These are phyloP conservation scores for Bipolaris victoriae DNA, from an alignment of 2,329 filamentous ascomycete species.

Conservation along the genomic window DNA sequence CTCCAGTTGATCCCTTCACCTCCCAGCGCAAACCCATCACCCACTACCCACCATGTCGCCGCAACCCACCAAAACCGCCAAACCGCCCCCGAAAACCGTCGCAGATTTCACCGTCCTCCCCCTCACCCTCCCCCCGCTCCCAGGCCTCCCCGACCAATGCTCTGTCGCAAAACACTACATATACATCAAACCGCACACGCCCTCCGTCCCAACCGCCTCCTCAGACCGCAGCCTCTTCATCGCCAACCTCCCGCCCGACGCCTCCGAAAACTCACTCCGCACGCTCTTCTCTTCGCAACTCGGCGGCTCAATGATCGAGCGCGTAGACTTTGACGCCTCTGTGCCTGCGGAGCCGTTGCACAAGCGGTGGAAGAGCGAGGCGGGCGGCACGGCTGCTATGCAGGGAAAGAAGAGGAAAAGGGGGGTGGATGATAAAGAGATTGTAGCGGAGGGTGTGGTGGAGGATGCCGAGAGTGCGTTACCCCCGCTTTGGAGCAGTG, in stretches of 20 bases:
- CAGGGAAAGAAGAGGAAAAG: conserved; percentile 64
- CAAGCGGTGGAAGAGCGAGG: conserved; percentile 50
- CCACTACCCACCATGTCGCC: conserved; percentile 26
- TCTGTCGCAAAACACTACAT: conserved; percentile 73
- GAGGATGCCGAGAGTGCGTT: conserved; percentile 67
- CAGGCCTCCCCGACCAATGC: conserved; percentile 57
- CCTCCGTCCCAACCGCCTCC: conserved; percentile 60
- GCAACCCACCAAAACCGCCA: conserved; percentile 23
- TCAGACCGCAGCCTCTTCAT: conserved; percentile 82
- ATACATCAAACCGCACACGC: conserved; percentile 83
- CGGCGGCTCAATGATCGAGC: conserved; percentile 78
- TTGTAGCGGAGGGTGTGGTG: conserved; percentile 48
- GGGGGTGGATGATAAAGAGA: conserved; percentile 34
- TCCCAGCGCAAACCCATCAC: neutral
- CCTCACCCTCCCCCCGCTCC: conserved; percentile 59
- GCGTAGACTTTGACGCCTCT: conserved; percentile 70
- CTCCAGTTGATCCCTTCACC: neutral
- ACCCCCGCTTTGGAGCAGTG: conserved; percentile 75
- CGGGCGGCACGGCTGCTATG: conserved; percentile 17
- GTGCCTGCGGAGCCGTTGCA: conserved; percentile 53
- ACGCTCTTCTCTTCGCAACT: conserved; percentile 76
- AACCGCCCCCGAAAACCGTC: conserved; percentile 45
- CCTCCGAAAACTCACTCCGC: conserved; percentile 77
- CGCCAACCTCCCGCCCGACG: conserved; percentile 87
- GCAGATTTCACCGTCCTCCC: conserved; percentile 73